Base-by-base conservation (phyloP, 2,329 filamentous ascomycete species). In the Aciculosporium take region DNA sequence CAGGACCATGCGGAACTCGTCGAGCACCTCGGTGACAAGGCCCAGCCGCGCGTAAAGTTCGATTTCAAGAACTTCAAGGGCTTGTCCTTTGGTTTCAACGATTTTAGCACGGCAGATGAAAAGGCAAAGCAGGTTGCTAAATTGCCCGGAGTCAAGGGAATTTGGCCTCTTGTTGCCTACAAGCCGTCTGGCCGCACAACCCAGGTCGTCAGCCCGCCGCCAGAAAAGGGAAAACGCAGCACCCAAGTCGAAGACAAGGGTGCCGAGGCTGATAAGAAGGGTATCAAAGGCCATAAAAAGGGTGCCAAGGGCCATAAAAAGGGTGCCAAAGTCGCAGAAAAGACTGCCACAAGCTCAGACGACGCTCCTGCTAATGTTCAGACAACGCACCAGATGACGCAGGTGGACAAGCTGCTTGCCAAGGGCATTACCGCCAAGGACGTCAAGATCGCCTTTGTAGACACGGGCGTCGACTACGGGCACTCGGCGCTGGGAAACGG, bases 391-490 rank as follows among this genome's bases (percentile, higher is more conserved):
- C 49, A 69, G 43, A 72, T 73, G 69, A 73, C 69, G 2, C 71
- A 74, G 54, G 65, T 76, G 17, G 66, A 72, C 51, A 67, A 68
- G 60, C 56, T 76, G 25, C 62, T 61, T 21, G 65, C 64, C n/a
- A 56, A 67, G 43, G 70, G 69, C 0, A 47, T 66, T 42, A 67
- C 61, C 0, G 72, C 72, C 30, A 64, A 65, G 47, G 72, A 70
- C 20, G 58, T 75, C 55, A 71, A 68, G 46, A 56, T 76, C 51
- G 72, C 59, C 29, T 56, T 76, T 8, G 60, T 76, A 18, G 72
- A 75, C 49, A 69, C 63, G 18, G 71, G 72, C 49, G 59, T 78
- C 35, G 76, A 81, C 53, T 81, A 79, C 51, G 67, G 59, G 0
- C 76, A 81, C 49, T 71, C 74, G 2, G 72, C 73, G 18, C 67